Evolutionary conservation across 129 eudicot genomes (phyloP), one percentile per base, ranked within the genome.

Genomic region (Apium graveolens): DNA sequence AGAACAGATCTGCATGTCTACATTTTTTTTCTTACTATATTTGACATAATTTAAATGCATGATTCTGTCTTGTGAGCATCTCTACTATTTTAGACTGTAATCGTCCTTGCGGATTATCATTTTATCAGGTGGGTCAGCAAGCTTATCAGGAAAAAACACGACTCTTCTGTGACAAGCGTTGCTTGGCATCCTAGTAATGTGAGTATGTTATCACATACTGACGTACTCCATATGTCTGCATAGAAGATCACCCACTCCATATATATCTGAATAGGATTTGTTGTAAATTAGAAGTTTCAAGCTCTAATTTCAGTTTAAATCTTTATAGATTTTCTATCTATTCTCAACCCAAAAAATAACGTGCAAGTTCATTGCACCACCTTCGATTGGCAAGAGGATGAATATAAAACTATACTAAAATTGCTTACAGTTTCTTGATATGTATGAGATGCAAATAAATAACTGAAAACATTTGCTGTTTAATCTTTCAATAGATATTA

Each of bases 111-210:
- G 66, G 44, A 35, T 70, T 32, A 65, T 18, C 43, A 48, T 85
- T 78, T 71, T 72, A 72, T 55, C 97, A 95, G 98, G 98, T 95
- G 98, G 98, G 98, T 95, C 82, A 95, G 98, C 86, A 95, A 95
- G 87, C 93, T 95, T 81, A 95, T 95, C 80, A 85, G 98, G 85
- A 95, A 95, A 79, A 89, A 84, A 81, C 98, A 95, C 76, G 91
- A 95, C 78, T 95, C 98, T 41, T 95, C 98, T 73, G 98, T 95
- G 77, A 95, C 98, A 75, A 91, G 92, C 45, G 93, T 95, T 49
- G 96, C 98, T 75, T 95, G 98, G 98, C 98, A 95, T 90, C 98
- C 97, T 21, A 87, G 92, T 86, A 91, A 95, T 83, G 98, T 91
- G 71, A 51, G 96, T 84, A 49, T 76, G 48, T 79, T 18, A 6